Base-by-base conservation (phyloP, 441 rosid genomes). In the Monsonia emarginata region DNA sequence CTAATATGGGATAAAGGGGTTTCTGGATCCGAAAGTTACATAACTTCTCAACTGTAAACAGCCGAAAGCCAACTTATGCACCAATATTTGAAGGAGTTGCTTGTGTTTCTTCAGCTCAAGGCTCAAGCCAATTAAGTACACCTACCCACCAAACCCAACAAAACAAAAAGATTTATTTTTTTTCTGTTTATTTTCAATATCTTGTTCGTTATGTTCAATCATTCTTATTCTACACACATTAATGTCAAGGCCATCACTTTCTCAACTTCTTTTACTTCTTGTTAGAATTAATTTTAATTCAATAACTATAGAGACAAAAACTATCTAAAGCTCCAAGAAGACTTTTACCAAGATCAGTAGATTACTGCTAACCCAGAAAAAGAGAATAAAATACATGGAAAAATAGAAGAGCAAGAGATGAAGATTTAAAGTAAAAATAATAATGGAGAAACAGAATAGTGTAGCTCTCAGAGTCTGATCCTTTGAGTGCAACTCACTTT, bases 401-500 rank as follows among this genome's bases (percentile, higher is more conserved):
- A 40, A 40, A 3, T 13, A 40, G n/a, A 40, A 13, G 16, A 40
- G 16, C 48, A 40, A 13, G 16, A 40, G 48, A 10, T 11, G 11
- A 6, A 40, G 27, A 61, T 48, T 61, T 34, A 59, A 67, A 73
- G 57, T 24, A 62, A 28, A 76, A 34, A 67, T 21, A 31, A 54
- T 26, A 57, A 57, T 38, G 48, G 22, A 61, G 70, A 63, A 68
- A 6, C 10, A 7, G 24, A 48, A 48, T 18, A 4, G 54, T 46
- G 54, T 16, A 2, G 57, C 10, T 40, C 4, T 6, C n/a, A n/a
- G n/a, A 18, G 24, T 42, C n/a, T 31, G 67, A 46, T 73, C 30
- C 69, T 52, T 80, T 66, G 85, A 77, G 80, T 81, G 74, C 70
- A 83, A 79, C 73, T 66, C 71, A 81, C 72, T 77, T 77, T 73